These are phyloP conservation scores for Alternaria incomplexa DNA, from an alignment of 2,329 filamentous ascomycete genomes.

Conservation along the genomic window DNA sequence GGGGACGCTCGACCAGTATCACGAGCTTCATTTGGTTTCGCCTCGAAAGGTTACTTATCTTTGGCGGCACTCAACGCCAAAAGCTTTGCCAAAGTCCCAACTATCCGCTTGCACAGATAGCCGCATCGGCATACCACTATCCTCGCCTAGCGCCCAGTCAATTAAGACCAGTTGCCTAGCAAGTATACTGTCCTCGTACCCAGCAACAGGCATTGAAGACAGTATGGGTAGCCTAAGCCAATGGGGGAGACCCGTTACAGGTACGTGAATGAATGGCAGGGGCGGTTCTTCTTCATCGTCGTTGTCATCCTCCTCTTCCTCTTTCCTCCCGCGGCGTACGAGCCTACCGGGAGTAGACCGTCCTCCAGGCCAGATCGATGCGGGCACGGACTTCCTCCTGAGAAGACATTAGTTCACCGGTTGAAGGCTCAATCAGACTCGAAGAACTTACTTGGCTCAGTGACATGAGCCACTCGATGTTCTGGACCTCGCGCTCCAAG, in stretches of 20 bases:
- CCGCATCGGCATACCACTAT: not conserved
- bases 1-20: not conserved
- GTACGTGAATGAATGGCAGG: not conserved
- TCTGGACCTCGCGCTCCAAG: not conserved
- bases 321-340: not conserved
- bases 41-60: constrained; percentile 4
- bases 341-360: not conserved
- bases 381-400: not conserved
- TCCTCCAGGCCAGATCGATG: not conserved
- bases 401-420: not conserved
- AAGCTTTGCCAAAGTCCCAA: constrained; percentile 4
- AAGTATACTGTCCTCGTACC: not conserved
- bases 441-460: not conserved
- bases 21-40: not conserved
- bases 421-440: not conserved
- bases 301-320: not conserved
- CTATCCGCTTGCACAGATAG: not conserved
- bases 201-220: not conserved
- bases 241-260: constrained; percentile 1
- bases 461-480: not conserved
- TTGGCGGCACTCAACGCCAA: constrained; percentile 1
- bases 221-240: not conserved
- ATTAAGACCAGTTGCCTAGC: constrained; percentile 4
- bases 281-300: not conserved
- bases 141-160: constrained; percentile 2